phyloP scores from a whole-genome alignment of 352 stramenopile species.

The Pythium myriotylum region DNA sequence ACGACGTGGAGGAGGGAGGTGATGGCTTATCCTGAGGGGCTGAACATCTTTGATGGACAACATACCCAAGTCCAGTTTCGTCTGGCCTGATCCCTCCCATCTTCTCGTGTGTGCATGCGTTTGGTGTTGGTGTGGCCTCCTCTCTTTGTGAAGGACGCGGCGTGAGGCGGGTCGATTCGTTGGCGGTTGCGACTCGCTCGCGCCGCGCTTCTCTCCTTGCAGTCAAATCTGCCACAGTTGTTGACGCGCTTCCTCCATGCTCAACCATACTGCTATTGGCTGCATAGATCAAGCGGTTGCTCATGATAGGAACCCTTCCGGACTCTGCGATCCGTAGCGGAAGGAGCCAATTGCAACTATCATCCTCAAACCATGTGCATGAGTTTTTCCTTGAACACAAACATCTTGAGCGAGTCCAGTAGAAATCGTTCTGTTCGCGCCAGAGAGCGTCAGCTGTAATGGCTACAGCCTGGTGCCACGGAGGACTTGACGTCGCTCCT shows the following conservation, averaged over 20 bases:
- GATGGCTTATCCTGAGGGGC: slow-evolving; percentile 87
- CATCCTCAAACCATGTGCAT: slow-evolving; percentile 28
- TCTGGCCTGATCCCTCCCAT: slow-evolving; percentile 82
- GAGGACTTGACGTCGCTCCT: too few species aligned
- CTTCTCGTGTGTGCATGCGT: slow-evolving; percentile 9
- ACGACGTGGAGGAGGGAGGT: slow-evolving; percentile 47
- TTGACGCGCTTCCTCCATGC: slow-evolving; percentile 58
- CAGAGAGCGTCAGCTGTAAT: too few species aligned
- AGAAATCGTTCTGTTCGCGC: not conserved
- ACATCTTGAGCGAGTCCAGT: not conserved
- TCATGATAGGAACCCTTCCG: slow-evolving; percentile 90
- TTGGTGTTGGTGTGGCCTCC: slow-evolving; percentile 5
- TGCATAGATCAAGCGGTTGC: slow-evolving; percentile 87
- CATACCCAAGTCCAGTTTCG: slow-evolving; percentile 78
- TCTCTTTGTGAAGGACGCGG: not conserved
- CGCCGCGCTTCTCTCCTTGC: slow-evolving; percentile 27
- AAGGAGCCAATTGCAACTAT: slow-evolving; percentile 89
- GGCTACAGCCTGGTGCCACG: too few species aligned
- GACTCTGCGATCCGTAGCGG: slow-evolving; percentile 63
- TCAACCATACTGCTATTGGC: slow-evolving; percentile 87
- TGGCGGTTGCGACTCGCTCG: not conserved
- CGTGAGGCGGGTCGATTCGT: too few species aligned
- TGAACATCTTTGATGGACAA: slow-evolving; percentile 78
- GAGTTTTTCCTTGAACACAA: not conserved
- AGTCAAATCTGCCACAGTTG: slow-evolving; percentile 89